A percentile compares a stretch with the other conserved stretches of the same genome.
These are phyloP conservation scores for Neonectria sp. DNA, from an alignment of 2,329 filamentous ascomycete species.

Conservation along the genomic window DNA sequence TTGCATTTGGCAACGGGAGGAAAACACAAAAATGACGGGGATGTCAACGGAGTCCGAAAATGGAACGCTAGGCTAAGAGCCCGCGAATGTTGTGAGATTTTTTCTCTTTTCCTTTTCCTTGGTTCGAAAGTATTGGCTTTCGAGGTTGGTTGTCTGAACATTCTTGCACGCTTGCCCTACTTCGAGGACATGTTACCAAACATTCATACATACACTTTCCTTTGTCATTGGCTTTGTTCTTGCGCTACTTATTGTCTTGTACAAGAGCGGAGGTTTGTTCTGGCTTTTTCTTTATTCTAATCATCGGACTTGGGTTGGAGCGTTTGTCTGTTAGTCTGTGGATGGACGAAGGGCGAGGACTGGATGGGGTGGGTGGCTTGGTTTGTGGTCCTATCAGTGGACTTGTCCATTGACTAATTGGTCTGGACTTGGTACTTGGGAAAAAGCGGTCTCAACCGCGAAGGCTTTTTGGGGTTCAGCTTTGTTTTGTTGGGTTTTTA, in stretches of 20 bases:
- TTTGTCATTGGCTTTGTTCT: constrained; percentile 18
- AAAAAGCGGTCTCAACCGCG: constrained; percentile 37
- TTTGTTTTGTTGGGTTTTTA: constrained; percentile 25
- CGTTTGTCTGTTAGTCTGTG: constrained; percentile 30
- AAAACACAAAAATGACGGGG: constrained; percentile 33
- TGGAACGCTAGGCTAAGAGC: constrained; percentile 24
- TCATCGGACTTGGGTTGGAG: constrained; percentile 36
- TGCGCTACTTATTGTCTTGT: constrained; percentile 21
- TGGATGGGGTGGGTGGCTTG: constrained; percentile 35
- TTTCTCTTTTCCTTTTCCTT: constrained; percentile 14
- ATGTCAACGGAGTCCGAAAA: constrained; percentile 40
- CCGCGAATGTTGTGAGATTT: constrained; percentile 24
- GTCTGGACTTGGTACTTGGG: constrained; percentile 34
- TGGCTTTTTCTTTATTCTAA: constrained; percentile 35
- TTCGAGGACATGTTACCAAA: constrained; percentile 41
- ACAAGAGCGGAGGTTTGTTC: constrained; percentile 29
- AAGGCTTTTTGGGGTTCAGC: constrained; percentile 30
- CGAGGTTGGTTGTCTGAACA: constrained; percentile 44
- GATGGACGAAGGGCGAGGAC: constrained; percentile 38
- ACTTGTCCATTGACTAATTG: constrained; percentile 31
- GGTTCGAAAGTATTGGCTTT: constrained; percentile 35
- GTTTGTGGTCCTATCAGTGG: constrained; percentile 34
- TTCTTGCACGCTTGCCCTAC: constrained; percentile 32
- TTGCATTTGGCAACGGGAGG: constrained; percentile 25
- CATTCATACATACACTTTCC: constrained; percentile 26